Conservation (phyloP, 2,329 filamentous ascomycete species). For the Exophiala spinifera region DNA sequence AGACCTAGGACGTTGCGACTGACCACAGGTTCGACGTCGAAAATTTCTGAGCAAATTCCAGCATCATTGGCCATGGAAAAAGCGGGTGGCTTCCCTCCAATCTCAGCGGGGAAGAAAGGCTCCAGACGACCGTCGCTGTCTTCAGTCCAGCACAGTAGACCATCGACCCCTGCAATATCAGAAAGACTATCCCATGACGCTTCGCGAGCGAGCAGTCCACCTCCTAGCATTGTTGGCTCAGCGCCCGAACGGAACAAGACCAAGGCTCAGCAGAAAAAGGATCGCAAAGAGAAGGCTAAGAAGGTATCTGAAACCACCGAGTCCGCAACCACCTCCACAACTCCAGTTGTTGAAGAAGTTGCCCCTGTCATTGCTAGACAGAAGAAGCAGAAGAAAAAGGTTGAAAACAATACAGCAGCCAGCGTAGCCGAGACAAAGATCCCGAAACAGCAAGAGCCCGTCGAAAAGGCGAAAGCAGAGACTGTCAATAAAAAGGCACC, state of each 20-base stretch:
- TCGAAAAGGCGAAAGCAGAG: constrained; percentile 5
- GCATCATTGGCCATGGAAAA: constrained; percentile 26
- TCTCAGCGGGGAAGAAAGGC: constrained; percentile 16
- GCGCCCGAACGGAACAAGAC: constrained; percentile 59
- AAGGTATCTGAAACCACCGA: constrained; percentile 44
- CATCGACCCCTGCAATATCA: constrained; percentile 58
- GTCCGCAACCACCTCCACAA: constrained; percentile 28
- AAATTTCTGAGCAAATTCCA: constrained; percentile 19
- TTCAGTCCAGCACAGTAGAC: constrained; percentile 57
- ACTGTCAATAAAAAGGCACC: not conserved
- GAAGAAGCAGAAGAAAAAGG: constrained; percentile 52
- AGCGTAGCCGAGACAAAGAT: constrained; percentile 6
- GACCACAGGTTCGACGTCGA: constrained; percentile 22
- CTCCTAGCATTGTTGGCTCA: constrained; percentile 55
- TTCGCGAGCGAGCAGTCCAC: constrained; percentile 59
- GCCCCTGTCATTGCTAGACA: constrained; percentile 63
- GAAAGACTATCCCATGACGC: constrained; percentile 51
- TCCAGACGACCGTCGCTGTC: constrained; percentile 33
- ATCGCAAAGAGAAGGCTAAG: constrained; percentile 50
- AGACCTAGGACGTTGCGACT: constrained; percentile 26
- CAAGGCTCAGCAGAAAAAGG: constrained; percentile 62
- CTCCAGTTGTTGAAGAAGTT: constrained; percentile 45
- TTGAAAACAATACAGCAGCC: constrained; percentile 12
- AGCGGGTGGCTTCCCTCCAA: constrained; percentile 16
- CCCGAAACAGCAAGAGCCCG: not conserved